Base-by-base conservation (phyloP, 495 filamentous ascomycete genomes). In the Platismatia glauca region DNA sequence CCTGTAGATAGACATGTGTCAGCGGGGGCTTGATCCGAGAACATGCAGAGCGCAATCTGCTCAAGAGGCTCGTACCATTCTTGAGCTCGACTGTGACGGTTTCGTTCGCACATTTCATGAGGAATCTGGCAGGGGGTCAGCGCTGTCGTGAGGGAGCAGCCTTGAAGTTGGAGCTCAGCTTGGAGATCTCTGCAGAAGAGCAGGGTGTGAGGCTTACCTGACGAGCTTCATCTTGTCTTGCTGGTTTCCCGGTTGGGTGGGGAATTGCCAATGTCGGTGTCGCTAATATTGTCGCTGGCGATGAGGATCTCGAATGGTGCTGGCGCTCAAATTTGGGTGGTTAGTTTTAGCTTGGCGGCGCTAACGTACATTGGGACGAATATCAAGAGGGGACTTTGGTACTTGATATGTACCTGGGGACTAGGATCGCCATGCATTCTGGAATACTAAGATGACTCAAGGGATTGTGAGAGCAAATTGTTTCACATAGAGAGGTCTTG, bases 61-160 rank as follows among this genome's bases (percentile, higher is more conserved):
- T 46, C 55, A 27, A 44, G 55, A 37, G 58, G 34, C 7, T 67
- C 71, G 60, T 75, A 93, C 93, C 94, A 84, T 97, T 97, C 74
- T 98, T 98, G 64, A 97, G 81, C 79, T 98, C 94, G 69, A 98
- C 86, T 13, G 93, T 95, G 63, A 97, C 94, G 62, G 93, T 95
- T 78, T 98, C 94, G 75, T 97, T 97, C 70, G 86, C 84, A 74
- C 91, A 96, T 82, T 97, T 98, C 94, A 97, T 97, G 60, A 98
- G 78, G 74, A 98, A 97, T 68, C 94, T 97, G 74, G 60, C 68
- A 62, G 66, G 39, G 6, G 20, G 50, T 57, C 66, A 64, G 64
- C 52, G 53, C 48, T 57, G 35, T 43, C 38, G 59, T 41, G 59
- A 20, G 46, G n/a, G 27, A 18, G 29, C 44, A 66, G 66, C 72